phyloP scores from a whole-genome alignment of 2,329 filamentous ascomycete species.

The Fusarium siculi region DNA sequence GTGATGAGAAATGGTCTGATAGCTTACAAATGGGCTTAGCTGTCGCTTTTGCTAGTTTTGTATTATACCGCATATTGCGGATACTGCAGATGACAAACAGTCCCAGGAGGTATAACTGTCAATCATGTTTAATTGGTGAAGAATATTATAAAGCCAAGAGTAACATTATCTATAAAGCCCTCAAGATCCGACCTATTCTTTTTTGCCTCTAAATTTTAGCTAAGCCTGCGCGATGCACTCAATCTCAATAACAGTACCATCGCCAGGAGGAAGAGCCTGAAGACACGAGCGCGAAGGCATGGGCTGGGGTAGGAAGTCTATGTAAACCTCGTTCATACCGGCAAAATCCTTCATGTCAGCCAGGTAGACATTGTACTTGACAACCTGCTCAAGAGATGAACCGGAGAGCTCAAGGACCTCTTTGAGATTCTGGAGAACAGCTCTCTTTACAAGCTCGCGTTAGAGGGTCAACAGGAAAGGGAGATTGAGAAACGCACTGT shows the following conservation, averaged over 20 bases:
- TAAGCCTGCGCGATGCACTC: slow-evolving; percentile 56
- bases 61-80: background rate
- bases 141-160: background rate
- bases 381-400: slow-evolving; percentile 69
- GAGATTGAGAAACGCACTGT: background rate
- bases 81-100: background rate
- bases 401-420: slow-evolving; percentile 77
- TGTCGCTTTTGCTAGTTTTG: background rate
- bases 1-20: background rate
- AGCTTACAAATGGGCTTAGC: no score
- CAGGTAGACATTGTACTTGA: slow-evolving; percentile 78
- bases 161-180: background rate
- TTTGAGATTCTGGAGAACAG: slow-evolving; percentile 62
- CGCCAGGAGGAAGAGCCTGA: slow-evolving; percentile 52
- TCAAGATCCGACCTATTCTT: background rate
- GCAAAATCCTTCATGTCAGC: slow-evolving; percentile 77
- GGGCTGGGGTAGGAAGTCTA: slow-evolving; percentile 53
- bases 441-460: background rate
- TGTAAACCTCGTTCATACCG: slow-evolving; percentile 64
- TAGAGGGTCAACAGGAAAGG: background rate
- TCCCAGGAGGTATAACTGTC: accelerated
- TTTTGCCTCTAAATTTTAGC: background rate
- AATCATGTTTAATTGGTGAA: background rate
- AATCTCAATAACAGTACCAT: slow-evolving; percentile 56
- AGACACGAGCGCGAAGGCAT: slow-evolving; percentile 56